A percentile compares a stretch with the other conserved stretches of the same genome.
These are phyloP conservation scores for Paraphaeosphaeria minitans DNA, from an alignment of 2,329 filamentous ascomycete species.

Conservation along the genomic window DNA sequence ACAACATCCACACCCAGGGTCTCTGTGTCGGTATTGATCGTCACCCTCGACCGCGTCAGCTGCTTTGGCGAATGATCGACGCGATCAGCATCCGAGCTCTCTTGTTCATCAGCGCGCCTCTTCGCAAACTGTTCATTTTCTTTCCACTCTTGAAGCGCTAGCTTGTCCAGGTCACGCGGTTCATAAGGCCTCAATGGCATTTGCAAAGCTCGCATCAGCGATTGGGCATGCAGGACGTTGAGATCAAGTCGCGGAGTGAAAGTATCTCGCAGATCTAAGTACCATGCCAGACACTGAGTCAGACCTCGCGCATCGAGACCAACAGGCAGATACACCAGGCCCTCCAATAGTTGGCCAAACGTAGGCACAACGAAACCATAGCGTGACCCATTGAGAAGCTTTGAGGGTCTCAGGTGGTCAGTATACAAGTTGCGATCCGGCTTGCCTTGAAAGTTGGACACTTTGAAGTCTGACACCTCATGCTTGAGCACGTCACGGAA, in stretches of 20 bases:
- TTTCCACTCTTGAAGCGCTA: slow-evolving; percentile 28
- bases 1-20: slow-evolving; percentile 13
- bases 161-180: slow-evolving; percentile 26
- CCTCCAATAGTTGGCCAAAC: slow-evolving; percentile 28
- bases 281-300: slow-evolving; percentile 31
- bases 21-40: slow-evolving; percentile 14
- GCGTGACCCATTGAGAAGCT: slow-evolving; percentile 11
- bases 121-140: slow-evolving; percentile 17
- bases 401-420: slow-evolving; percentile 12
- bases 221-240: slow-evolving; percentile 34
- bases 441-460: slow-evolving; percentile 15
- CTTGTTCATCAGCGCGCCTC: slow-evolving; percentile 7
- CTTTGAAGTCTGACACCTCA: slow-evolving; percentile 19
- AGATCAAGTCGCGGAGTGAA: slow-evolving; percentile 31
- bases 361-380: slow-evolving; percentile 20
- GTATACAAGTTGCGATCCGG: slow-evolving; percentile 22
- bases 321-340: slow-evolving; percentile 23
- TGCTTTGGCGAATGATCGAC: not conserved
- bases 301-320: slow-evolving; percentile 28
- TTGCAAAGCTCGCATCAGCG: slow-evolving; percentile 26
- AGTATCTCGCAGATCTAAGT: slow-evolving; percentile 14
- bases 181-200: slow-evolving; percentile 21
- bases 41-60: slow-evolving; percentile 12
- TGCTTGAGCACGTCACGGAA: slow-evolving; percentile 20
- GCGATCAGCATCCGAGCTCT: not conserved